Evolutionary conservation across 768 basidiomycete genomes (phyloP), one percentile per base, ranked within the genome.

Genomic region (Chalciporus piperatus): DNA sequence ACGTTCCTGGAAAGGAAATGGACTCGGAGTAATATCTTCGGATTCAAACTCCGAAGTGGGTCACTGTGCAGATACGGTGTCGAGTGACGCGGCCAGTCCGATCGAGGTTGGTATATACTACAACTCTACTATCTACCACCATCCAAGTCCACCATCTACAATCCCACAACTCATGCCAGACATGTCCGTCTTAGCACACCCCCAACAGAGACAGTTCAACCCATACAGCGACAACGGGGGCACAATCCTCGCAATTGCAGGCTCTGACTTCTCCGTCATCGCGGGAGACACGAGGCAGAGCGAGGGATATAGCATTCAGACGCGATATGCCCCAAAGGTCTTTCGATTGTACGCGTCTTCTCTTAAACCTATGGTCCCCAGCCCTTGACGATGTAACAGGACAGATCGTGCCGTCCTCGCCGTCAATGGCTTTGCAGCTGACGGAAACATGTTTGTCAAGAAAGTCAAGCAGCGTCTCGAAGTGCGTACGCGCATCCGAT

Each of bases 361-460:
- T 20, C 28, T 11, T 27, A n/a, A 19, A 12, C 3, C 9, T 27
- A 19, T 16, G 27, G 10, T 20, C 17, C 27, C 17, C 14, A 13
- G 33, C 30, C 25, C 19, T 17, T 54, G 38, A 58, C 49, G 12
- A 47, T 10, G 27, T 6, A 9, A 20, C 69, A 96, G 93, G 66
- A 96, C 92, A 16, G 92, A 94, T 72, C 90, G 85, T 62, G 91
- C 91, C 28, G 92, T 94, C 6, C 76, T 99, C 19, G 94, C 96
- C 17, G 92, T 97, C 33, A 97, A 98, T 61, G 97, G 97, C 9
- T 98, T 98, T 68, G 90, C 92, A 39, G 97, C 95, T 42, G 97
- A 99, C 67, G 96, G 92, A 22, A 95, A 95, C 63, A 91, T 90
- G 82, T 95, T 99, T 64, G 93, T 98, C 63, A 97, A 98, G 82